Base-by-base conservation (phyloP, 371 early-diverging fungal species). In the Mortierella sp. region DNA sequence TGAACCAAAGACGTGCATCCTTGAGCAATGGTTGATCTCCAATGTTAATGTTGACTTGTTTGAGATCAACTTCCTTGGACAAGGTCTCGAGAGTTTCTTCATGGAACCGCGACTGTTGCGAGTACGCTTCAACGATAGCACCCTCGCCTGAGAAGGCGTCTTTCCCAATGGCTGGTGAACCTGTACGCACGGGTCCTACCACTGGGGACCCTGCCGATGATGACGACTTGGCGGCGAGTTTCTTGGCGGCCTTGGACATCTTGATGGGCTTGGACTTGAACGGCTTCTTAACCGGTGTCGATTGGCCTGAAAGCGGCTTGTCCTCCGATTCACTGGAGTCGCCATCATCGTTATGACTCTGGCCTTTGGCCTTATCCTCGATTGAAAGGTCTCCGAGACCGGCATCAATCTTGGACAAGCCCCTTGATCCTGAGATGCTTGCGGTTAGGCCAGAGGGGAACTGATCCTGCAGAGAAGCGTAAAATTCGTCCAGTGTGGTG, bases 61-160 rank as follows among this genome's bases (percentile, higher is more conserved):
- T 87, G 19, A 96, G 80, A 68, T 93, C 92, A n/a, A 89, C 83
- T 42, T 90, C 89, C 76, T 87, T 87, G 28, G 86, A 82, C 13
- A 86, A 65, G 3, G 94, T 92, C 21, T 89, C 90, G 2, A 94
- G 48, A 0, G 95, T 94, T 70, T 93, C 95, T 6, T 78, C 79
- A 66, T 96, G 93, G 73, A 95, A 96, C n/a, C 96, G 87, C 46
- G 94, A 93, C 66, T 90, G 90, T 58, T 93, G 94, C 1, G 94
- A 90, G 34, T 83, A 91, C 0, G 94, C 95, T 39, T 89, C 86
- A n/a, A 94, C 82, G 12, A 74, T 64, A 6, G 73, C 57, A 10
- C 51, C 47, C 41, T 59, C 51, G 34, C 62, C 64, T 48, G 55
- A 31, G 43, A 66, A 60, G 31, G 55, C 70, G 31, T 63, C 78